Base-by-base conservation (phyloP, 192 early-diverging fungal species). In the Bifiguratus adelaidae region DNA sequence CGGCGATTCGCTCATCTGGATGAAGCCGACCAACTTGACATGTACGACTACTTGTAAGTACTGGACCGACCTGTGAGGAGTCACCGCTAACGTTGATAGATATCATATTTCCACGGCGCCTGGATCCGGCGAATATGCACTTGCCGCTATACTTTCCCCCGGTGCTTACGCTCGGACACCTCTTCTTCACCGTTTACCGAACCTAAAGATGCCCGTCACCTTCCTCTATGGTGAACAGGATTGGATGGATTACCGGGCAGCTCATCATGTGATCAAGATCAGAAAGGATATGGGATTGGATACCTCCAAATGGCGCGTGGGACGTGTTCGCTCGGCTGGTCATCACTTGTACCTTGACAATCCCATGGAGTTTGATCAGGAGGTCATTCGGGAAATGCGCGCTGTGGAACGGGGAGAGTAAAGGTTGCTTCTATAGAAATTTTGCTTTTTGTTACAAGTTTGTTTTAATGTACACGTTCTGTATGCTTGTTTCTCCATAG, bases 261-360 rank as follows among this genome's bases (percentile, higher is more conserved):
- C 81, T 34, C 62, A 81, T 30, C 58, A 74, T 33, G 84, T 74
- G 15, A 68, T 38, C 37, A n/a, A 7, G 8, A 33, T 33, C 32
- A 33, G 9, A 8, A 8, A 33, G 8, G 32, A n/a, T 11, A 11
- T 33, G 32, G n/a, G 9, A 33, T 11, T 33, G 32, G 22, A 15
- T 20, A 38, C 7, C n/a, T n/a, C 4, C 37, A 38, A 7, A 20
- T 0, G 23, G 48, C 19, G 53, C 58, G 18, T 13, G 18, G 28
- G 56, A 40, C 18, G 52, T n/a, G n/a, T 20, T 33, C 28, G 0
- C n/a, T 35, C 23, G 28, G 30, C 77, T 21, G 91, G 88, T 18
- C 89, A 95, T 66, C 88, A 95, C 41, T 58, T 94, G 60, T 88
- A 89, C 40, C 54, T 92, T 28, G 91, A 91, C 53, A 91, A 94